Percentiles rank a stretch among this genome's conserved stretches.
Evolutionary conservation across 352 stramenopile species (phyloP).

Genomic region (Aphanomyces cochlioides): DNA sequence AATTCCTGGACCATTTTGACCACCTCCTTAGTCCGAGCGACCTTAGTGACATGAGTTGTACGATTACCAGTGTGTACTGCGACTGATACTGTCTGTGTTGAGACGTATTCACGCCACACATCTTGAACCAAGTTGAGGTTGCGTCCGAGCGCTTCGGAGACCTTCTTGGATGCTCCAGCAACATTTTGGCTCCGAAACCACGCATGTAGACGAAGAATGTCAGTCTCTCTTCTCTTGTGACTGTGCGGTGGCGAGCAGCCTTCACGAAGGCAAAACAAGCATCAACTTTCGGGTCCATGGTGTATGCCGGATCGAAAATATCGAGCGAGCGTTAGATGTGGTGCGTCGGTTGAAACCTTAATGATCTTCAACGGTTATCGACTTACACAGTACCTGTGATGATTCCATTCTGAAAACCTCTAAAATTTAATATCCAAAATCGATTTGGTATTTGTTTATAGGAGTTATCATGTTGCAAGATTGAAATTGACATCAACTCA

Average conservation of each 20-base stretch:
- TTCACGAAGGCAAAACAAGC: constrained; percentile 2
- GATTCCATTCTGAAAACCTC: neutral
- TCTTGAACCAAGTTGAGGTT: neutral
- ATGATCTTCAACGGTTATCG: neutral
- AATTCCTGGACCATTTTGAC: constrained; percentile 2
- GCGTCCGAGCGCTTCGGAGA: neutral
- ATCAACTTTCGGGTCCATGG: neutral
- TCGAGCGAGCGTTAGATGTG: no score
- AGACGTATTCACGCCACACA: neutral
- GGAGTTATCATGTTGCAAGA: no score
- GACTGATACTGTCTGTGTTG: neutral
- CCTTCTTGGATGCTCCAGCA: neutral
- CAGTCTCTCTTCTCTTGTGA: neutral
- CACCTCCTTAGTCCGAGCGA: neutral
- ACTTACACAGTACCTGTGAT: neutral
- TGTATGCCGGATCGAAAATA: neutral
- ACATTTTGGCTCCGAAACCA: neutral
- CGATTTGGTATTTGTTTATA: no score
- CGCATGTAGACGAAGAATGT: constrained; percentile 3
- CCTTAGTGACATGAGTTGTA: neutral
- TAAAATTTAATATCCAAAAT: constrained; percentile 11
- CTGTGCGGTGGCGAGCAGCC: neutral
- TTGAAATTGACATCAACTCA: neutral
- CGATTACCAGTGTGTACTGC: neutral
- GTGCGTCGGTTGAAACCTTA: neutral